Base-by-base conservation (phyloP, 2,329 filamentous ascomycete species). In the Nothophoma quercina region DNA sequence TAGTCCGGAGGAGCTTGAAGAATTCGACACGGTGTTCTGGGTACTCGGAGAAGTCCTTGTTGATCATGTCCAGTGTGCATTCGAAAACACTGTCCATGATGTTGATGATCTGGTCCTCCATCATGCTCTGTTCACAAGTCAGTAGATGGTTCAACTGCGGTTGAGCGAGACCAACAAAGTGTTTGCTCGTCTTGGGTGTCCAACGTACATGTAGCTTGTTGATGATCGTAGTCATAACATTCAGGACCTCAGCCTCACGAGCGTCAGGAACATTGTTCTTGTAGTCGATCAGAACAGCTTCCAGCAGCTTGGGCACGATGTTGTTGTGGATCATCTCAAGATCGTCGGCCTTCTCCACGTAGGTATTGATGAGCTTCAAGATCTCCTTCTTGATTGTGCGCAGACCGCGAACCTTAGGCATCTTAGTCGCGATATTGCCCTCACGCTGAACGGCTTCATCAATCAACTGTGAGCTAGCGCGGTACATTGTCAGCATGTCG, bases 381-480 rank as follows among this genome's bases (percentile, higher is more conserved):
- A 99, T 98, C 75, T 99, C 95, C 79, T 99, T 99, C 82, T 99
- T 99, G 81, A 99, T 96, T 0, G 95, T 99, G 62, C 95, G 87
- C 60, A 99, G 80, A 28, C 95, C 96, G 65, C 95, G 89, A 64
- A 98, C 93, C 79, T 91, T 96, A 54, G 95, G 95, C 83, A 96
- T 98, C 81, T 96, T 97, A 6, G 96, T 96, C 3, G 95, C 95
- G 68, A 99, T 88, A 62, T 93, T 90, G 53, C 91, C 89, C 91
- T 96, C 91, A 56, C 86, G 85, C 58, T 88, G 88, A 32, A 99
- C 92, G 56, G 92, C 89, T 72, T 96, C 91, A 8, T 96, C 97
- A 59, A 99, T 99, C 62, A 99, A 85, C 69, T 91, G 87, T 73
- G 93, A 98, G n/a, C 93, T 95, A 32, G 93, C 95, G 43, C 92